Evolutionary conservation across 2,329 filamentous ascomycete genomes (phyloP).

Genomic region (Penicillium sclerotiorum): DNA sequence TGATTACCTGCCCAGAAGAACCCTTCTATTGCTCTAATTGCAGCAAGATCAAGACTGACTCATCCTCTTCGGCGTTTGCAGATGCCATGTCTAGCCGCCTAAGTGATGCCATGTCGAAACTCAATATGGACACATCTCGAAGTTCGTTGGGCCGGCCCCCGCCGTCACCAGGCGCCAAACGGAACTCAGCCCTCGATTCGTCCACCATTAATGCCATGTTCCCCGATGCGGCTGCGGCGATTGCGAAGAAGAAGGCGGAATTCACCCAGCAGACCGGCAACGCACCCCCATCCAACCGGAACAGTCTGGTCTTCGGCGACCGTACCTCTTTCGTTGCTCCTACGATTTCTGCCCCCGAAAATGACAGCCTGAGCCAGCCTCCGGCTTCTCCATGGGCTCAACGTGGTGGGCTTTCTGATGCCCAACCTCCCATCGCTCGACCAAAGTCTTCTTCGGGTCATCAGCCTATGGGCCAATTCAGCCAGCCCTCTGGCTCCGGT

Average conservation of each 20-base stretch:
- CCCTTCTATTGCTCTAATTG: no score
- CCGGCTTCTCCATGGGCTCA: constrained; percentile 81
- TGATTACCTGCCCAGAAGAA: no score
- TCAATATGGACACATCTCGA: constrained; percentile 82
- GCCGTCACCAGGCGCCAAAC: constrained; percentile 76
- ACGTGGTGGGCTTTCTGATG: constrained; percentile 52
- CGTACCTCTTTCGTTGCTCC: constrained; percentile 74
- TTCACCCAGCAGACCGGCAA: constrained; percentile 95
- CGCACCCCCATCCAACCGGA: constrained; percentile 85
- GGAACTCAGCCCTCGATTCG: constrained; percentile 90
- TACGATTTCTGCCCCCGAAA: constrained; percentile 71
- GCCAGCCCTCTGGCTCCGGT: constrained; percentile 74
- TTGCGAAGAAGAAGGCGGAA: constrained; percentile 96
- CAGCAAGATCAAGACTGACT: background rate
- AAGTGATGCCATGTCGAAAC: constrained; percentile 94
- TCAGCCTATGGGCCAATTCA: constrained; percentile 88
- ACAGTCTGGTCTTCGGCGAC: constrained; percentile 79
- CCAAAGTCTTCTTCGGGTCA: constrained; percentile 81
- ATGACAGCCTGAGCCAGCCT: constrained; percentile 62
- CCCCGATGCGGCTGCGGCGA: constrained; percentile 95
- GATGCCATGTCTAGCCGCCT: constrained; percentile 96
- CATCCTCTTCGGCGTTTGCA: constrained; percentile 41
- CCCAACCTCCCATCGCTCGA: constrained; percentile 57
- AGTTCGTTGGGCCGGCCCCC: constrained; percentile 84
- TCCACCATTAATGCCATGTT: constrained; percentile 99